Evolutionary conservation across 805 yeast species (phyloP), one percentile per base, ranked within the genome.

Genomic region (Starmera dryadoides): DNA sequence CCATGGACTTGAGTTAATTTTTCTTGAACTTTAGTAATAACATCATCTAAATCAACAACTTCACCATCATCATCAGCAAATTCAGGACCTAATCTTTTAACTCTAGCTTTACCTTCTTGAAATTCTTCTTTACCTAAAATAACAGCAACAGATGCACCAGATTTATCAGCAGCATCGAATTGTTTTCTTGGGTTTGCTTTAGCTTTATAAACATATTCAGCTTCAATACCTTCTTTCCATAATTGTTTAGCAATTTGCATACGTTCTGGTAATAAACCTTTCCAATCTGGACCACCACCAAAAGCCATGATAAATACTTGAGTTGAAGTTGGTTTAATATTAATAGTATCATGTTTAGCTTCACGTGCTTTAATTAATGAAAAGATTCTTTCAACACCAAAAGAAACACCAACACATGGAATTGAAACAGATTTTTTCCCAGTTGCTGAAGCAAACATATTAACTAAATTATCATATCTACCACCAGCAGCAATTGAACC

Each of bases 401-500:
- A 93, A 2, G 98, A 93, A 39, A 91, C 70, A 61, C 98, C 98
- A 40, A 93, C 95, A 69, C 98, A 93, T 21, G 98, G 98, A 56
- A 93, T 88, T 18, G 89, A 82, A 10, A 68, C 66, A 36, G 74
- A 69, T 60, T 82, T 82, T 64, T 86, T 86, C 50, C 93, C 88
- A 49, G 80, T 81, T 33, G 94, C 80, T 44, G 75, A 73, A 38
- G 87, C 75, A 60, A 93, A 93, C 98, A 93, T 93, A 50, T 96
- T 96, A 30, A 93, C 98, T 44, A 93, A 75, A 54, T 84, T 83
- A 63, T 93, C 98, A 63, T 93, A 93, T 63, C 98, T 86, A 48
- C 98, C 98, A 66, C 98, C 98, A 36, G 96, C 98, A 37, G 96
- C 96, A 55, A 93, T 88, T 6, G 98, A 93, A 28, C 98, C 98